phyloP scores from a whole-genome alignment of 805 yeast species.

The Nakazawaea peltata region DNA sequence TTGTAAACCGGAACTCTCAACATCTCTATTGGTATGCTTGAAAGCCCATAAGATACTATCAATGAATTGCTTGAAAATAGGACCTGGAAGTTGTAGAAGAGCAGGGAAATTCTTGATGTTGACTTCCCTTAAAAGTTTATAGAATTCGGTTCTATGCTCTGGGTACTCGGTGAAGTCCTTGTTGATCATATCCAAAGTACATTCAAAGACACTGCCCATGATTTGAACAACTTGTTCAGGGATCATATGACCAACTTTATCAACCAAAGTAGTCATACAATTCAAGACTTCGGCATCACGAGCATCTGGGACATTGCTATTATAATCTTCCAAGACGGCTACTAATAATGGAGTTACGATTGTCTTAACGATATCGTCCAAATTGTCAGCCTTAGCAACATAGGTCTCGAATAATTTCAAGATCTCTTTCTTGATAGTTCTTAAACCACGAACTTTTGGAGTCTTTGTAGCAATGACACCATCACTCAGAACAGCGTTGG shows the following conservation, averaged over 20 bases:
- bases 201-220: conserved; percentile 85
- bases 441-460: conserved; percentile 88
- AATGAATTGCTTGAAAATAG: conserved; percentile 82
- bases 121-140: conserved; percentile 81
- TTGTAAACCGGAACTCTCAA: conserved; percentile 84
- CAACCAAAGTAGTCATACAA: conserved; percentile 87
- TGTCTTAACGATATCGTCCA: conserved; percentile 75
- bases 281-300: conserved; percentile 96
- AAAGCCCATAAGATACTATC: conserved; percentile 98
- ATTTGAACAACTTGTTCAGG: conserved; percentile 86
- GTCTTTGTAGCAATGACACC: conserved; percentile 91
- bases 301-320: conserved; percentile 85
- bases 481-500: conserved; percentile 67
- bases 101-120: conserved; percentile 82
- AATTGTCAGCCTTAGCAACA: conserved; percentile 77
- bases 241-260: conserved; percentile 79
- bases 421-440: conserved; percentile 94
- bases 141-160: conserved; percentile 95
- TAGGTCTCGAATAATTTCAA: conserved; percentile 84
- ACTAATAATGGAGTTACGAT: conserved; percentile 75
- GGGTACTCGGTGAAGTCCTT: conserved; percentile 95
- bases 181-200: conserved; percentile 92
- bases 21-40: conserved; percentile 95
- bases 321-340: conserved; percentile 86
- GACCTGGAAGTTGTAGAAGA: conserved; percentile 79